Evolutionary conservation across 805 yeast genomes (phyloP), one percentile per base, ranked within the genome.

Genomic region (Yarrowia deformans): DNA sequence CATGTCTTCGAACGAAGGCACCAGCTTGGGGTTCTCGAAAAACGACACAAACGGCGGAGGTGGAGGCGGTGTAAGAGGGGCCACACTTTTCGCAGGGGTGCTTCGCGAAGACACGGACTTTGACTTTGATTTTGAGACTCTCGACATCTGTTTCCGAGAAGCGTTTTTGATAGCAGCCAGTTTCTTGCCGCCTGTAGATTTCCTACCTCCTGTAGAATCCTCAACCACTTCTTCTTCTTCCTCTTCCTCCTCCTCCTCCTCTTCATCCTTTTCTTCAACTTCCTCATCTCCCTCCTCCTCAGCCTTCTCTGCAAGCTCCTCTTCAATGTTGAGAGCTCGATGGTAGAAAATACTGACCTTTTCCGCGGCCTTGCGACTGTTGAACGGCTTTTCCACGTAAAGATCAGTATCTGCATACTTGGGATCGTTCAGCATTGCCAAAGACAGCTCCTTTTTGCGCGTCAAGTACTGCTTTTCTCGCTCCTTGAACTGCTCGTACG

Each of bases 1-100:
- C 66, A 60, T 60, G 16, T 60, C 66, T 18, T 60, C 66, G 19
- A 60, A 60, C n/a, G 52, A 60, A 10, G 66, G 66, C n/a, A 42
- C 50, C 9, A 60, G 23, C 19, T 60, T 60, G n/a, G 66, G 66
- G 32, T 60, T 60, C 14, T 60, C 66, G 19, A 60, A 60, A 16
- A 60, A 60, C 1, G 66, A 60, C 3, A 34, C 37, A 14, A 60
- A 60, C 13, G 66, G 66, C 2, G 49, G 49, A 1, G 66, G 52
- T 5, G 66, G 66, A 9, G 66, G 52, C 1, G 52, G 34, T 1
- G 42, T 32, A 13, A 48, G 37, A n/a, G 63, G 48, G 4, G 39
- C n/a, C 8, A 45, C 29, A 23, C 29, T n/a, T 50, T n/a, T 18
- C 1, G 43, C 34, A 2, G 58, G 32, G 3, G 54, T 32, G 14